Evolutionary conservation across 1,139 yeast genomes (phyloP).

Genomic region (Hemisphaericaspora xylofermentans): DNA sequence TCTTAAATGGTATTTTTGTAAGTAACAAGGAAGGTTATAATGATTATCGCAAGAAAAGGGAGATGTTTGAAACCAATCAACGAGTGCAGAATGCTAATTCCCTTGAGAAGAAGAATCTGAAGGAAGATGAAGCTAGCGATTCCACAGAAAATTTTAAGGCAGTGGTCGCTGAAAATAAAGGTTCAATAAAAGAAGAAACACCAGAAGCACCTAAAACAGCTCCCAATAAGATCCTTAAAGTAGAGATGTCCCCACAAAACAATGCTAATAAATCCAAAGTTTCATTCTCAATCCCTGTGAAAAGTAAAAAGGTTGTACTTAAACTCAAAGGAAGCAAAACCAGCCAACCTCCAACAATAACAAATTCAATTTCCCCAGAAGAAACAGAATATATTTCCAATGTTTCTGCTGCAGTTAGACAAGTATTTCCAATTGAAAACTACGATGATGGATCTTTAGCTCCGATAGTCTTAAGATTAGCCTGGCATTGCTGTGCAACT

Average conservation of each 20-base stretch:
- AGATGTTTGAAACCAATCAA: background rate
- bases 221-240: background rate
- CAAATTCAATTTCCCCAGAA: conserved; percentile 3
- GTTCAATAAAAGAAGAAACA: no score
- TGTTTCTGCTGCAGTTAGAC: conserved; percentile 17
- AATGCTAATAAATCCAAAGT: background rate
- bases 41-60: conserved; percentile 12
- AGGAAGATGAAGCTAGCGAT: no score
- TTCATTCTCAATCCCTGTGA: background rate
- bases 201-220: background rate
- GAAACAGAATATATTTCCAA: conserved; percentile 14
- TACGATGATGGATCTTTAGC: conserved; percentile 70
- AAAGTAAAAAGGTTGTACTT: background rate
- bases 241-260: background rate
- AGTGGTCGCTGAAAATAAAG: no score
- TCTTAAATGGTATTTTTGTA: conserved; percentile 17
- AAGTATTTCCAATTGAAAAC: conserved; percentile 13
- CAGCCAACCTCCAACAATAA: background rate
- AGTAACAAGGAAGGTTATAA: conserved; percentile 19
- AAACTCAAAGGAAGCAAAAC: background rate
- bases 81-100: no score
- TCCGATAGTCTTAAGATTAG: conserved; percentile 60
- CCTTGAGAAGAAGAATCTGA: no score
- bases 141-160: background rate
- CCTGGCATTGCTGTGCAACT: conserved; percentile 75